Conservation (phyloP, 140 eudicot species). For the Bidens hawaiensis region DNA sequence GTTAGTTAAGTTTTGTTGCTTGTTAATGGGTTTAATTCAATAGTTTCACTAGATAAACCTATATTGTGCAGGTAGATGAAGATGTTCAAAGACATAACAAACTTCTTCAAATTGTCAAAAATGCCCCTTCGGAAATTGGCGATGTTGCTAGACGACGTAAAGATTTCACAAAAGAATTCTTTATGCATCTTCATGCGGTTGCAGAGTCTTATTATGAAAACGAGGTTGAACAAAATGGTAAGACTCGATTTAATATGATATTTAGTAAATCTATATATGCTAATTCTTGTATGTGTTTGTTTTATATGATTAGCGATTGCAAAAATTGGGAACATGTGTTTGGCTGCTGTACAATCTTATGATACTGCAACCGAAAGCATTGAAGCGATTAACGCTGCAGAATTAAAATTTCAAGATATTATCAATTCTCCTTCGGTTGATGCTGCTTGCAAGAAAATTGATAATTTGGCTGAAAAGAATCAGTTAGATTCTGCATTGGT, state of each 20-base stretch:
- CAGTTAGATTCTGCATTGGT: slow-evolving; percentile 69
- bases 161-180: slow-evolving; percentile 86
- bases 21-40: not conserved
- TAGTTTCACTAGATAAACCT: not conserved
- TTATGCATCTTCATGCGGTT: slow-evolving; percentile 73
- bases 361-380: slow-evolving; percentile 74
- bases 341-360: slow-evolving; percentile 76
- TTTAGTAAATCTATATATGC: not conserved
- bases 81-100: slow-evolving; percentile 85
- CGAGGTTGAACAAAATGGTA: slow-evolving; percentile 78
- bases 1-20: not conserved
- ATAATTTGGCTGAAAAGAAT: slow-evolving; percentile 68
- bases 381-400: slow-evolving; percentile 73
- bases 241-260: no score
- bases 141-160: slow-evolving; percentile 81
- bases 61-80: slow-evolving; percentile 60
- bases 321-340: slow-evolving; percentile 56
- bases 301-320: slow-evolving; percentile 42
- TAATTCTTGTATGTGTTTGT: slow-evolving; percentile 7
- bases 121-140: slow-evolving; percentile 51
- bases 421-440: slow-evolving; percentile 80
- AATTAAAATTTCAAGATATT: slow-evolving; percentile 74
- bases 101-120: slow-evolving; percentile 54
- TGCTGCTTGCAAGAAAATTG: slow-evolving; percentile 81
- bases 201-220: slow-evolving; percentile 83